Percentiles rank a stretch among this genome's conserved stretches.
phyloP scores from a whole-genome alignment of 2,329 filamentous ascomycete genomes.

The Pyricularia sp. region DNA sequence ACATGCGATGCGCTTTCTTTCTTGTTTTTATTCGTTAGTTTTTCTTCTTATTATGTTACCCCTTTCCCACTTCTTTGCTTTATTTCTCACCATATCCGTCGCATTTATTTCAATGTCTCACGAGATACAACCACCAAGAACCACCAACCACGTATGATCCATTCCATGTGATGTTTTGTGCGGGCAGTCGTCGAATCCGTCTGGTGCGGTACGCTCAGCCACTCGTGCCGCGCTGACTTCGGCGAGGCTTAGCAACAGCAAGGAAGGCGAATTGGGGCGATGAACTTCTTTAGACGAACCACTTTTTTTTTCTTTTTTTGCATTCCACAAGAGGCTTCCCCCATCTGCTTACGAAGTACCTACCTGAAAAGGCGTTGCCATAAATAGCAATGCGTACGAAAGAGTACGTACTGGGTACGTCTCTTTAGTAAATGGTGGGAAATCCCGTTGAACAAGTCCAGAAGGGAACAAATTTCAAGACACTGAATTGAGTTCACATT shows the following conservation, averaged over 20 bases:
- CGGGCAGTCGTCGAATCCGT: not conserved
- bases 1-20: not conserved
- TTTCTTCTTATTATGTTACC: not conserved
- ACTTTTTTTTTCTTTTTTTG: not conserved
- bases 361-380: too few species aligned
- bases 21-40: not conserved
- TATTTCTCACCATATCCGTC: not conserved
- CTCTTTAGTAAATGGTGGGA: too few species aligned
- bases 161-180: not conserved
- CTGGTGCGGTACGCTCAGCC: not conserved
- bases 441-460: too few species aligned
- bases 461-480: too few species aligned
- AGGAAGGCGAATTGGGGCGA: not conserved
- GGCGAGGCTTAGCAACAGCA: not conserved
- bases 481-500: too few species aligned
- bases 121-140: not conserved
- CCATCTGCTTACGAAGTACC: too few species aligned
- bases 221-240: not conserved
- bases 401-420: too few species aligned
- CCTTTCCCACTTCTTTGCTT: not conserved
- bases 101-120: not conserved
- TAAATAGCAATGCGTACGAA: too few species aligned
- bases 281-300: not conserved
- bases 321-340: too few species aligned
- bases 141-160: not conserved